These are phyloP conservation scores for Boletus sp. DNA, from an alignment of 768 basidiomycete species.

Conservation along the genomic window DNA sequence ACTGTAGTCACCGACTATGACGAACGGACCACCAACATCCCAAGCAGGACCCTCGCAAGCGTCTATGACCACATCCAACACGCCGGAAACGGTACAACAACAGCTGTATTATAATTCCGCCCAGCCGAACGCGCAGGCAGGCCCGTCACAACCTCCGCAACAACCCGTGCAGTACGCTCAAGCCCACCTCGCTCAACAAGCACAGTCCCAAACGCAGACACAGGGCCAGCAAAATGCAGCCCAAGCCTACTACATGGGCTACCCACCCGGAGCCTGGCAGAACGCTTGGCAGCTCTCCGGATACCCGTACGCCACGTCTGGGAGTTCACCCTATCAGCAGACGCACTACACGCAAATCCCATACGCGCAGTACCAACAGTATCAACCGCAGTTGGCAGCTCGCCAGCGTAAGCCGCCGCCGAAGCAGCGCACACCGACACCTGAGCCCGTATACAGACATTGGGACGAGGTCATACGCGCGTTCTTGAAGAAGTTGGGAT, in stretches of 20 bases:
- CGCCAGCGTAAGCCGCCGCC: conserved; percentile 31
- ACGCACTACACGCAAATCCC: conserved; percentile 35
- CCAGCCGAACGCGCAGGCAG: conserved; percentile 13
- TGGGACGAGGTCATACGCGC: conserved; percentile 60
- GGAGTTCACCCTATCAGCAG: conserved; percentile 33
- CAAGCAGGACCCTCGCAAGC: conserved; percentile 40
- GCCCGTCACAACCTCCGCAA: conserved; percentile 18
- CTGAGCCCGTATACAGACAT: conserved; percentile 49
- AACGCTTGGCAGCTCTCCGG: conserved; percentile 35
- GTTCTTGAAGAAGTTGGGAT: conserved; percentile 54
- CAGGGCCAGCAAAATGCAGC: conserved; percentile 28
- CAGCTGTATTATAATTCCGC: conserved; percentile 14
- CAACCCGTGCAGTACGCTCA: conserved; percentile 22
- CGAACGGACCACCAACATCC: conserved; percentile 40
- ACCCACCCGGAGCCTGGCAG: conserved; percentile 33
- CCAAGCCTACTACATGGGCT: conserved; percentile 35
- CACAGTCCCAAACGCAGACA: conserved; percentile 16
- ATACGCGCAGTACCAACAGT: conserved; percentile 35
- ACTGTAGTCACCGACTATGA: conserved; percentile 27
- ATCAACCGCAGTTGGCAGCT: conserved; percentile 25
- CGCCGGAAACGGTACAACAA: conserved; percentile 7
- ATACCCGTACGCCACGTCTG: conserved; percentile 31
- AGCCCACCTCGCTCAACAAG: conserved; percentile 17
- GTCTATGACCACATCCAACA: conserved; percentile 5
- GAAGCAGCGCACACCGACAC: conserved; percentile 32